Conservation (phyloP, 2,329 filamentous ascomycete species). For the Claviceps pazoutovae region DNA sequence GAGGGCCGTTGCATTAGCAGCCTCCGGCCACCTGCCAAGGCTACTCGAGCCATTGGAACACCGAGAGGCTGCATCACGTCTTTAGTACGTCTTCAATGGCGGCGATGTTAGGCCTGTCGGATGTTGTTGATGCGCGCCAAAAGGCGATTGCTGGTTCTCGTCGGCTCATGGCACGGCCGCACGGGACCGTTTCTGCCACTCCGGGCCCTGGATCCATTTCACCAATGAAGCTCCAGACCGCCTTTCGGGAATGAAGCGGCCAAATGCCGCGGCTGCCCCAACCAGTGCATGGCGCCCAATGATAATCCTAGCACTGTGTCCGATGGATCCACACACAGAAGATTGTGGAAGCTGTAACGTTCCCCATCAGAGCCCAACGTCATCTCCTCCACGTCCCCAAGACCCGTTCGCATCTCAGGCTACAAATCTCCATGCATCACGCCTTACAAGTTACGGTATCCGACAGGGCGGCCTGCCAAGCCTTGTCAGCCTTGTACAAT, state of each 20-base stretch:
- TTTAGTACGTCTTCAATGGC: neutral
- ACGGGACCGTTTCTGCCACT: slow-evolving; percentile 1
- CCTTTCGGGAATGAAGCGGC: neutral
- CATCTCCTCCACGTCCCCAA: no score
- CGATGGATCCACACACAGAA: no score
- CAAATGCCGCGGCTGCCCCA: neutral
- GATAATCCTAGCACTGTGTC: no score
- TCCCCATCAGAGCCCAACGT: no score
- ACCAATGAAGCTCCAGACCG: slow-evolving; percentile 5
- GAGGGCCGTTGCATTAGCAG: slow-evolving; percentile 9
- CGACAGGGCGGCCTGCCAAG: no score
- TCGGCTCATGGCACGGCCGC: neutral
- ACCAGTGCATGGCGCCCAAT: neutral
- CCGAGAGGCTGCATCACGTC: slow-evolving; percentile 22
- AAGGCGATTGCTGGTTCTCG: neutral
- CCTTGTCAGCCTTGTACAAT: no score
- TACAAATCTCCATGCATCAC: no score
- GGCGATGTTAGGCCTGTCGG: neutral
- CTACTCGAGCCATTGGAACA: slow-evolving; percentile 17
- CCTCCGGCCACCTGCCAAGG: slow-evolving; percentile 16
- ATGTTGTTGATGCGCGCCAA: neutral
- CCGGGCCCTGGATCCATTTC: neutral
- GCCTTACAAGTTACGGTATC: no score
- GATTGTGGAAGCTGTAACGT: no score
- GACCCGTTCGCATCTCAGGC: no score